Base-by-base conservation (phyloP, 2,329 filamentous ascomycete species). In the Knoxdaviesia capensis region DNA sequence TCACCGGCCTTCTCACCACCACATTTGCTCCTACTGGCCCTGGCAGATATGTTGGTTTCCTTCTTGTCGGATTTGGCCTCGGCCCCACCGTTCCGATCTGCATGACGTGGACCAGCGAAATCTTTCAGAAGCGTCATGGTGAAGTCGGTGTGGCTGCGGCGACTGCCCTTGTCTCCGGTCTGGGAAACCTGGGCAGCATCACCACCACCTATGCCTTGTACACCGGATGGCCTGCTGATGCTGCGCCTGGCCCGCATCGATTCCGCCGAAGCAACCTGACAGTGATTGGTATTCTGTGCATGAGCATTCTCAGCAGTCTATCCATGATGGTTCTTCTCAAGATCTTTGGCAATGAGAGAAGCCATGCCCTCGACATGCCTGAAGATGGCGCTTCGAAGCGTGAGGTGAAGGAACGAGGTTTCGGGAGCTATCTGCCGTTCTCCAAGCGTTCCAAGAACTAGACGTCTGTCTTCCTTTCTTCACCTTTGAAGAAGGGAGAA, bases 51-150 rank as follows among this genome's bases (percentile, higher is more conserved):
- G 83, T 81, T 39, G 86, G 86, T 4, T 71, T 94, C n/a, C 63
- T 94, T 41, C 78, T 94, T 61, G 80, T 94, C 34, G 86, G 86
- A 5, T 93, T 93, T 52, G 86, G 86, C 0, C 75, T 94, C 2
- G 86, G 86, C 1, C 86, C 86, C 4, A 93, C 86, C 0, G 85
- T 93, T 1, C 86, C 86, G 7, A 88, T 88, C 53, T 88, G 82
- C 57, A 94, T 94, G 86, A 80, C 85, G 34, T 93, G 86, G 86
- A 85, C 82, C 32, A 83, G 77, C 47, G 82, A 93, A 59, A 80
- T 93, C 53, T 94, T 94, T 64, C 85, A 93, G 60, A 71, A 72
- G 32, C 79, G 86, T 8, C 86, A 94, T 53, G 84, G 86, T 39
- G 86, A 94, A 58, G 83, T 94, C 28, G 86, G 86, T 43, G 85